Conservation (phyloP, 805 yeast genomes). For the Henningerozyma blattae region DNA sequence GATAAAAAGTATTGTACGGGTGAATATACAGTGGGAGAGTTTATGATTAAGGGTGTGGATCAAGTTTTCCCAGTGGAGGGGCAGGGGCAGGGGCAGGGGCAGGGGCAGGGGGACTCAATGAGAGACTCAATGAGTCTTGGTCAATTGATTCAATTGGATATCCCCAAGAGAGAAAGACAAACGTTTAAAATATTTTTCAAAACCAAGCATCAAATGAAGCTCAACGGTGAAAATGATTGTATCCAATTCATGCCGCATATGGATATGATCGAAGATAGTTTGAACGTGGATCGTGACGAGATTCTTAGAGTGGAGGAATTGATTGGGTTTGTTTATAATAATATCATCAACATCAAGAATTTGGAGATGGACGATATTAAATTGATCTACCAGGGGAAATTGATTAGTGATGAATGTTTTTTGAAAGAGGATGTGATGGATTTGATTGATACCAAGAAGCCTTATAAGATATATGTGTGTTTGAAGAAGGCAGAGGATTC, state of each 20-base stretch:
- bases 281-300: constrained; percentile 11
- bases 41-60: too few relatives aligned
- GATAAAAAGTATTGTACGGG: too few relatives aligned
- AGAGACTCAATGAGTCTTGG: constrained; percentile 15
- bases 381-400: constrained; percentile 18
- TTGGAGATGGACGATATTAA: constrained; percentile 12
- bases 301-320: too few relatives aligned
- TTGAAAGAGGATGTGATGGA: constrained; percentile 10
- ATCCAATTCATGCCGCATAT: constrained; percentile 18
- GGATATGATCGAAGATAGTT: constrained; percentile 10
- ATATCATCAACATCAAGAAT: too few relatives aligned
- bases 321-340: too few relatives aligned
- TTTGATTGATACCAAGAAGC: constrained; percentile 7
- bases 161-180: constrained; percentile 21
- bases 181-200: constrained; percentile 21
- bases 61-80: too few relatives aligned
- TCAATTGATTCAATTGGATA: constrained; percentile 24
- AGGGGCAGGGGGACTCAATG: too few relatives aligned
- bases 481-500: constrained; percentile 15
- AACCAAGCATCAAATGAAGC: constrained; percentile 12
- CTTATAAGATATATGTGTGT: constrained; percentile 17
- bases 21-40: too few relatives aligned
- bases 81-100: too few relatives aligned
- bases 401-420: constrained; percentile 6
- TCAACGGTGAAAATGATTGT: constrained; percentile 3